Evolutionary conservation across 1,284 basidiomycete species (phyloP).

Genomic region (Gomphus bonarii): DNA sequence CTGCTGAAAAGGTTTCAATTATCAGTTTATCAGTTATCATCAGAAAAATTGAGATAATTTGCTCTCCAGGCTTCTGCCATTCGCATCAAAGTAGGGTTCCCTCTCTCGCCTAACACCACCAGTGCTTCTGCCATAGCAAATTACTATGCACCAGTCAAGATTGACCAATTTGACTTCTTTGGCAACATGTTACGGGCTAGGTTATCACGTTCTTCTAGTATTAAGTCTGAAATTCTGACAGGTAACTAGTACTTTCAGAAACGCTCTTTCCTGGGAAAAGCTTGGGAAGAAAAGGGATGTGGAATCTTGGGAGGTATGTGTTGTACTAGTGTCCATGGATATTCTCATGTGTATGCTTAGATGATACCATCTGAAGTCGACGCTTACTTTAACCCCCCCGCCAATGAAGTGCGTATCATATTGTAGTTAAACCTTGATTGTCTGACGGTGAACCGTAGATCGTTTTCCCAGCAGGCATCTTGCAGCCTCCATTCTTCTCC

Average conservation of each 20-base stretch:
- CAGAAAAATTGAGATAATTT: background rate
- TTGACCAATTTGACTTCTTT: conserved; percentile 69
- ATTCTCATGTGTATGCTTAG: conserved; percentile 5
- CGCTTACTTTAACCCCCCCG: conserved; percentile 73
- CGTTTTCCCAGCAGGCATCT: conserved; percentile 93
- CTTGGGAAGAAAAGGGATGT: conserved; percentile 66
- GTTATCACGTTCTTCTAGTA: conserved; percentile 27
- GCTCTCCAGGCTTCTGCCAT: conserved; percentile 52
- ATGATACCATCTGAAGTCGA: conserved; percentile 80
- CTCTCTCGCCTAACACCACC: conserved; percentile 73
- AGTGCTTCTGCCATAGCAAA: conserved; percentile 57
- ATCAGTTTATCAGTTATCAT: background rate
- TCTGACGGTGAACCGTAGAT: conserved; percentile 42
- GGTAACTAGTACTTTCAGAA: conserved; percentile 15
- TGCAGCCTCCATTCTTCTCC: conserved; percentile 89
- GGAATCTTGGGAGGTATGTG: conserved; percentile 61
- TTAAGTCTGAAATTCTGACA: background rate
- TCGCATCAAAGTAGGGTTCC: conserved; percentile 83
- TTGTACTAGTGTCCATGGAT: background rate
- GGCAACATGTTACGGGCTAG: conserved; percentile 66
- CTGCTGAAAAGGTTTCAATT: conserved; percentile 64
- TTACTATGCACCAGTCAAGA: conserved; percentile 69
- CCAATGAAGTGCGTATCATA: conserved; percentile 51
- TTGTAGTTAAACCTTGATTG: background rate
- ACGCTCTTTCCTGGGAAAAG: conserved; percentile 51